A percentile compares a stretch with the other conserved stretches of the same genome.
Conservation (phyloP, 208 protist species). For the Novymonas esmeraldas region DNA sequence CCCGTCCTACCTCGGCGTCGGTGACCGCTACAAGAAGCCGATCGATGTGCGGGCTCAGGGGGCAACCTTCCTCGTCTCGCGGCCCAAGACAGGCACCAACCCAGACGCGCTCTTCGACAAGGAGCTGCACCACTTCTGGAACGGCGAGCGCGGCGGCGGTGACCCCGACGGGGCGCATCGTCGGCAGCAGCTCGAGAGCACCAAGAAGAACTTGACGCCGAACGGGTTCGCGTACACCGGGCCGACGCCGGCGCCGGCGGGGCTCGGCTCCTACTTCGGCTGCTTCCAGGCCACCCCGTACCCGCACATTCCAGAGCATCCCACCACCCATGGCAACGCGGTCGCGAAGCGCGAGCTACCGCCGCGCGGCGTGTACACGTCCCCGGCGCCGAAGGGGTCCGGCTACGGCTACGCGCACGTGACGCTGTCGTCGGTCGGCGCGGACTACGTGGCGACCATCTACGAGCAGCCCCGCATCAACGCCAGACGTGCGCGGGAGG, state of each 20-base stretch:
- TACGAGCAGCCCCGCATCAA: slow-evolving; percentile 82
- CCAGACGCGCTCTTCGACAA: slow-evolving; percentile 87
- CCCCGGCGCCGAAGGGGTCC: slow-evolving; percentile 65
- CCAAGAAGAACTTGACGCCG: slow-evolving; percentile 73
- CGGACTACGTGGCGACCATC: slow-evolving; percentile 82
- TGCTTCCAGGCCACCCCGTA: slow-evolving; percentile 64
- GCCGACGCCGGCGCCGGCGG: slow-evolving; percentile 46
- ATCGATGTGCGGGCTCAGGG: slow-evolving; percentile 71
- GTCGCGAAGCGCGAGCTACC: slow-evolving; percentile 33
- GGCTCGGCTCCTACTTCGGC: slow-evolving; percentile 89
- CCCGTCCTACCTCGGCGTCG: slow-evolving; percentile 81
- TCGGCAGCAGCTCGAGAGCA: slow-evolving; percentile 52
- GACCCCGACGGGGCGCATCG: slow-evolving; percentile 61
- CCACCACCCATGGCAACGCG: slow-evolving; percentile 37
- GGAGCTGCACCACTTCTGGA: slow-evolving; percentile 83
- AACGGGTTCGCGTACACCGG: slow-evolving; percentile 79
- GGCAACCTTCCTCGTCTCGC: slow-evolving; percentile 64
- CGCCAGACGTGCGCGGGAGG: slow-evolving; percentile 47
- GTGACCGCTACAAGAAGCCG: slow-evolving; percentile 68
- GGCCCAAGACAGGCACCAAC: slow-evolving; percentile 78
- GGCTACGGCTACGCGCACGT: slow-evolving; percentile 71
- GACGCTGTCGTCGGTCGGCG: slow-evolving; percentile 56
- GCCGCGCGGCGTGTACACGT: slow-evolving; percentile 82
- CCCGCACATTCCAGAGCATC: slow-evolving; percentile 61
- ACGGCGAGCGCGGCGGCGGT: slow-evolving; percentile 78